phyloP scores from a whole-genome alignment of 257 asterid species.

The Solanum bulbocastanum region DNA sequence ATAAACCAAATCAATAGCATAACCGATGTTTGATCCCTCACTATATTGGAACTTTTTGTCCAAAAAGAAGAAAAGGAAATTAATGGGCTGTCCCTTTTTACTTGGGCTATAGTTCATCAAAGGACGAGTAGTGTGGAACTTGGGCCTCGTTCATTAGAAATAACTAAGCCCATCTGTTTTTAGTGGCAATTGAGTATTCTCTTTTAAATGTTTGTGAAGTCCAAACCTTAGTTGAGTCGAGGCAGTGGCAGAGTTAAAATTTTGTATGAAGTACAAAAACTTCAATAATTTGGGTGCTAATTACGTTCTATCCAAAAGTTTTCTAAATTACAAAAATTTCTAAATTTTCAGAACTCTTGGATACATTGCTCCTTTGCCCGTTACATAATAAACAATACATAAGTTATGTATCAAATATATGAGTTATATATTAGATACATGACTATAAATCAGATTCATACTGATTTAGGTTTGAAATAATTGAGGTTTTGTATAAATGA shows the following conservation, averaged over 20 bases:
- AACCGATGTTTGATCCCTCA: not conserved
- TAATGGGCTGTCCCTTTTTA: not conserved
- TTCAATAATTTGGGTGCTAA: not conserved
- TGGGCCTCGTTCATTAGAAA: not conserved
- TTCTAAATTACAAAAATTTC: no score
- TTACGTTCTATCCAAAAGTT: not conserved
- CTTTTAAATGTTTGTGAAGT: not conserved
- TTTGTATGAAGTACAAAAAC: not conserved
- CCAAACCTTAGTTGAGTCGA: not conserved
- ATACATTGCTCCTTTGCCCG: not conserved
- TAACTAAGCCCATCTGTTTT: not conserved
- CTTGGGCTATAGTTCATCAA: not conserved
- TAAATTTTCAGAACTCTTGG: not conserved
- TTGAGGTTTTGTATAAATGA: not conserved
- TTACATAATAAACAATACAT: not conserved
- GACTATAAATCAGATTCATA: not conserved
- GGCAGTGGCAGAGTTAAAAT: not conserved
- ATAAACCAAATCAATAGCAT: not conserved
- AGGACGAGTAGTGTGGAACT: not conserved
- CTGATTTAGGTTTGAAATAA: no score
- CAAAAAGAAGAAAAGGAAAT: not conserved
- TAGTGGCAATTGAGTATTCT: not conserved
- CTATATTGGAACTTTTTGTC: not conserved
- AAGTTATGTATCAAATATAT: not conserved
- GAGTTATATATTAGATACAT: no score